A percentile compares a stretch with the other conserved stretches of the same genome.
phyloP scores from a whole-genome alignment of 805 yeast genomes.

The Wickerhamiella domercqiae region DNA sequence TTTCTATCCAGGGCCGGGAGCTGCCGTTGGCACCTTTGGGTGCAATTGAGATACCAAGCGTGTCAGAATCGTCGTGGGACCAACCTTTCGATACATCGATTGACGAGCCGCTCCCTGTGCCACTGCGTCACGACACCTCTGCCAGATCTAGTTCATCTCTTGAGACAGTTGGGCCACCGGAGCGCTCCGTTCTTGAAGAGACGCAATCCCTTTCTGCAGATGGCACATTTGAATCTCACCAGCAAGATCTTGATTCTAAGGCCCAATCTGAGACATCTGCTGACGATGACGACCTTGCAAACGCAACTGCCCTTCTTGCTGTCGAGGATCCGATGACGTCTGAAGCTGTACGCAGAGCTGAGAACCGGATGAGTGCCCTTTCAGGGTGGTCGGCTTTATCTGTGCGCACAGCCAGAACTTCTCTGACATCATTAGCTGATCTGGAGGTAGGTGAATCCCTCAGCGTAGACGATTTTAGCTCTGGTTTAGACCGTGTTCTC shows the following conservation, averaged over 20 bases:
- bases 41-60: background rate
- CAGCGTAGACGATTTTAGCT: conserved; percentile 2
- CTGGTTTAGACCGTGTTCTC: conserved; percentile 6
- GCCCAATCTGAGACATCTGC: too few species aligned
- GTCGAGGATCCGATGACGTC: background rate
- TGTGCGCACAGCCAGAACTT: background rate
- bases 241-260: too few species aligned
- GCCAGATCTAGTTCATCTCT: background rate
- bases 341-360: background rate
- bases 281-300: conserved; percentile 1
- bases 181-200: too few species aligned
- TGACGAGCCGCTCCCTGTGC: background rate
- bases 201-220: too few species aligned
- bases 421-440: conserved; percentile 2
- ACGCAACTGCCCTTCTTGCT: background rate
- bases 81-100: background rate
- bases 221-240: too few species aligned
- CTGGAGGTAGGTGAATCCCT: conserved; percentile 8
- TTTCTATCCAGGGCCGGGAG: background rate
- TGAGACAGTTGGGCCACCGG: too few species aligned
- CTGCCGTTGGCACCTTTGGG: background rate
- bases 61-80: background rate
- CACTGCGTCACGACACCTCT: too few species aligned
- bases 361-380: background rate
- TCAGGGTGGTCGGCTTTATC: background rate